Evolutionary conservation across 2,329 filamentous ascomycete species (phyloP).

Genomic region (Zopfia rhizophila): DNA sequence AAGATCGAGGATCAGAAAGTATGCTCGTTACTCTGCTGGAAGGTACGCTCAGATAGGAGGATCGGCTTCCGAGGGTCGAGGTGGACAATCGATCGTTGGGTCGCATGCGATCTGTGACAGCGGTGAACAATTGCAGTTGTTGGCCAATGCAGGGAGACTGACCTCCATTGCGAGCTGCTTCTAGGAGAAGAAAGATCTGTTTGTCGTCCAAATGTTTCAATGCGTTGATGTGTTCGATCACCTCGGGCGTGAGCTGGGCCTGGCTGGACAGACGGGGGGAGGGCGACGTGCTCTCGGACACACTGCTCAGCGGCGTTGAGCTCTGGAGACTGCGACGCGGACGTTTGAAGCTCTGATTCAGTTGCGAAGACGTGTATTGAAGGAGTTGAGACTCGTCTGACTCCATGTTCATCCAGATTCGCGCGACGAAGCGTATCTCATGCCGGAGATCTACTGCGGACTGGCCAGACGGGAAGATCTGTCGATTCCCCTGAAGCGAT

Average conservation of each 20-base stretch:
- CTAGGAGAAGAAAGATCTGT: constrained; percentile 49
- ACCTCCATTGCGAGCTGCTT: constrained; percentile 52
- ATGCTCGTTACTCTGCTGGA: constrained; percentile 52
- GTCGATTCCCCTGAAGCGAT: constrained; percentile 24
- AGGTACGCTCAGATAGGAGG: constrained; percentile 50
- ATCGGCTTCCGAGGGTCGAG: constrained; percentile 49
- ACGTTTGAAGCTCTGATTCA: constrained; percentile 49
- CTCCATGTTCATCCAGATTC: constrained; percentile 47
- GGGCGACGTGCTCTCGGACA: constrained; percentile 48
- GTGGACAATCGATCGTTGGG: constrained; percentile 48
- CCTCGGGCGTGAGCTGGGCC: constrained; percentile 45
- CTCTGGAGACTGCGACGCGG: constrained; percentile 50
- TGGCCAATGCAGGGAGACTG: constrained; percentile 23
- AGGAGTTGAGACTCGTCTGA: constrained; percentile 50
- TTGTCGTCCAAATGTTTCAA: constrained; percentile 53
- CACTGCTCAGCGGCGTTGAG: constrained; percentile 48
- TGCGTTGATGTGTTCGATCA: constrained; percentile 52
- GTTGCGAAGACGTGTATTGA: constrained; percentile 48
- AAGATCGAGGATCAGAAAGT: constrained; percentile 49
- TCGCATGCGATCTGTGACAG: constrained; percentile 46
- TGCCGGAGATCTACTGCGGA: constrained; percentile 46
- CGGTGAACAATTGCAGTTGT: constrained; percentile 34
- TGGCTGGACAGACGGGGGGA: constrained; percentile 48
- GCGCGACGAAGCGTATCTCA: constrained; percentile 44
- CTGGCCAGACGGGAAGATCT: constrained; percentile 39